A percentile compares a stretch with the other conserved stretches of the same genome.
These are phyloP conservation scores for Fusarium scirpi DNA, from an alignment of 2,329 filamentous ascomycete genomes.

Conservation along the genomic window DNA sequence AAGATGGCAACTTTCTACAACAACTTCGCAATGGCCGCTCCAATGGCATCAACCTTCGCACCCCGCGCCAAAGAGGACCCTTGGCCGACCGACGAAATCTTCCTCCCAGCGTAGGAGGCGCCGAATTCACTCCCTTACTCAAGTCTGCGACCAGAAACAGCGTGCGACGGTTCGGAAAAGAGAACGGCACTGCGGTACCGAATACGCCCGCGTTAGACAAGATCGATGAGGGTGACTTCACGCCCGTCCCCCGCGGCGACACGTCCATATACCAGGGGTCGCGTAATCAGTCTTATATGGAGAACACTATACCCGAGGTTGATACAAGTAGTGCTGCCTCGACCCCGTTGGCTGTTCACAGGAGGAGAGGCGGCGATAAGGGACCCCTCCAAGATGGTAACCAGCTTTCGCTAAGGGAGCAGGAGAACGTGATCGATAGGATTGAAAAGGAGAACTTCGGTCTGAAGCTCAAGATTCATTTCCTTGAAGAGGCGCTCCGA, in stretches of 20 bases:
- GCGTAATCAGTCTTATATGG: slow-evolving; percentile 72
- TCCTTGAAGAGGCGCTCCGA: slow-evolving; percentile 88
- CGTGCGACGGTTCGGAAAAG: slow-evolving; percentile 73
- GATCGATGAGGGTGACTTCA: slow-evolving; percentile 78
- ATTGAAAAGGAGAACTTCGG: slow-evolving; percentile 99
- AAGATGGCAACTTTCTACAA: slow-evolving; percentile 75
- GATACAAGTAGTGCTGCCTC: slow-evolving; percentile 84
- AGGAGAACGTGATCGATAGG: slow-evolving; percentile 94
- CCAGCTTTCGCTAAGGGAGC: slow-evolving; percentile 89
- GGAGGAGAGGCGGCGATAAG: slow-evolving; percentile 71
- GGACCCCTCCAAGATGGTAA: slow-evolving; percentile 86
- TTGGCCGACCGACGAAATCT: slow-evolving; percentile 80
- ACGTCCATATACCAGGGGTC: slow-evolving; percentile 77
- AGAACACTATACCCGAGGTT: slow-evolving; percentile 79
- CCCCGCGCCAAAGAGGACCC: slow-evolving; percentile 77
- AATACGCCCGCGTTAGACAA: slow-evolving; percentile 78
- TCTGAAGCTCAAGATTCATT: slow-evolving; percentile 96
- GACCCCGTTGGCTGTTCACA: slow-evolving; percentile 80
- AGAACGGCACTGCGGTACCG: slow-evolving; percentile 67
- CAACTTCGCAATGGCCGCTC: slow-evolving; percentile 76
- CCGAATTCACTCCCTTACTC: slow-evolving; percentile 94
- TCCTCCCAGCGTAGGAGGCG: slow-evolving; percentile 71
- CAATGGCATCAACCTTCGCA: slow-evolving; percentile 71
- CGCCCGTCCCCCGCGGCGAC: slow-evolving; percentile 78
- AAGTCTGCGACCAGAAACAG: slow-evolving; percentile 82